Evolutionary conservation across 2,329 filamentous ascomycete genomes (phyloP), one percentile per base, ranked within the genome.

Genomic region (Mycogone perniciosa): DNA sequence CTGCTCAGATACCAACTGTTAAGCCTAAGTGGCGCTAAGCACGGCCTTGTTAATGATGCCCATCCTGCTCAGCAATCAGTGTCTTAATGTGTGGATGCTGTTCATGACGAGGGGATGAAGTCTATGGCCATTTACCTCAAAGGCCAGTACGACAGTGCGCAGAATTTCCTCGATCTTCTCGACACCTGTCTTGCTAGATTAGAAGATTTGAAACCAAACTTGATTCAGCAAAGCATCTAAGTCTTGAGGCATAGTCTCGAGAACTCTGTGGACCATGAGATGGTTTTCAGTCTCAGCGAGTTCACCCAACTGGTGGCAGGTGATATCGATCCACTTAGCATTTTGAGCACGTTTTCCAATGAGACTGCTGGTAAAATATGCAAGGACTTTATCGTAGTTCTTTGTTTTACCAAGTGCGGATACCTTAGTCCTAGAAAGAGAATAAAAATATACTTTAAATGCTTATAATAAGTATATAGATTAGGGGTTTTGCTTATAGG

Each of bases 261-360:
- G 59, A 6, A 69, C 56, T 7, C 62, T 63, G 6, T 71, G 67
- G 31, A 73, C 69, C 41, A 60, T 63, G 2, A 72, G 58, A 11
- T 72, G 68, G n/a, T 62, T 68, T 10, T 67, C 62, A 2, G 62
- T 60, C 6, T 64, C 60, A 2, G 69, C 66, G 3, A 73, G 59
- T 13, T 70, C 68, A 11, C 67, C 60, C 1, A 73, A 64, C 26
- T 71, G 69, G 44, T 71, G 64, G 31, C 66, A 70, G 1, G 70
- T 69, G 4, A 73, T 71, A 30, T 73, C 70, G n/a, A 30, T 72
- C 71, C 71, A 73, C 29, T 71, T 69, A 0, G 67, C 71, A 44
- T 71, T 72, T 6, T 71, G 68, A 0, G 71, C 71, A 31, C 71
- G 62, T 33, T 63, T 69, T 0, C 70, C 71, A 5, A 73, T 70